These are phyloP conservation scores for Globisporangium ultimum DNA, from an alignment of 352 stramenopile species.

Conservation along the genomic window DNA sequence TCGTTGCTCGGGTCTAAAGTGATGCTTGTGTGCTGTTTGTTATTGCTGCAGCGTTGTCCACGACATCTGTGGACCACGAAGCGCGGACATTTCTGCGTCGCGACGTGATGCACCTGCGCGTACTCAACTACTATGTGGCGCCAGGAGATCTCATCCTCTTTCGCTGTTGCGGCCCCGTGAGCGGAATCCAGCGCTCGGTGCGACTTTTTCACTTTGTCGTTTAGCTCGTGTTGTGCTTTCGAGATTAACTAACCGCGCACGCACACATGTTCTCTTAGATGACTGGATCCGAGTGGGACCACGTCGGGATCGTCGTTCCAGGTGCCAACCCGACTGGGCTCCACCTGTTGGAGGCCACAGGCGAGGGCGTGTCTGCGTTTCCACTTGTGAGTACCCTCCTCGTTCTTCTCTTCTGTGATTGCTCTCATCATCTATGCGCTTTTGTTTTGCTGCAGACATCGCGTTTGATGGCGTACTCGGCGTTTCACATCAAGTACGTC, in stretches of 20 bases:
- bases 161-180: conserved; percentile 42
- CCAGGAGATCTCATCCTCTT: conserved; percentile 62
- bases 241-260: background rate
- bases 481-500: conserved; percentile 49
- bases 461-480: conserved; percentile 32
- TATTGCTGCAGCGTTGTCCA: conserved; percentile 24
- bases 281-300: conserved; percentile 65
- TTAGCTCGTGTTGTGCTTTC: background rate
- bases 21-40: background rate
- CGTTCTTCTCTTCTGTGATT: background rate
- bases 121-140: conserved; percentile 47
- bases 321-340: conserved; percentile 15
- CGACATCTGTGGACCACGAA: conserved; percentile 27
- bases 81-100: conserved; percentile 22
- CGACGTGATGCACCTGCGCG: conserved; percentile 58
- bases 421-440: background rate
- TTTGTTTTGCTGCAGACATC: conserved; percentile 13
- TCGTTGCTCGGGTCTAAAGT: background rate
- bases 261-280: conserved; percentile 18
- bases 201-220: background rate
- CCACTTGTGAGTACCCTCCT: conserved; percentile 29
- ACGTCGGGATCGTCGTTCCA: conserved; percentile 51
- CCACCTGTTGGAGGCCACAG: conserved; percentile 58
- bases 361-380: conserved; percentile 52
- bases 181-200: conserved; percentile 47